These are phyloP conservation scores for Sphaerulina musiva DNA, from an alignment of 2,329 filamentous ascomycete species.

Conservation along the genomic window DNA sequence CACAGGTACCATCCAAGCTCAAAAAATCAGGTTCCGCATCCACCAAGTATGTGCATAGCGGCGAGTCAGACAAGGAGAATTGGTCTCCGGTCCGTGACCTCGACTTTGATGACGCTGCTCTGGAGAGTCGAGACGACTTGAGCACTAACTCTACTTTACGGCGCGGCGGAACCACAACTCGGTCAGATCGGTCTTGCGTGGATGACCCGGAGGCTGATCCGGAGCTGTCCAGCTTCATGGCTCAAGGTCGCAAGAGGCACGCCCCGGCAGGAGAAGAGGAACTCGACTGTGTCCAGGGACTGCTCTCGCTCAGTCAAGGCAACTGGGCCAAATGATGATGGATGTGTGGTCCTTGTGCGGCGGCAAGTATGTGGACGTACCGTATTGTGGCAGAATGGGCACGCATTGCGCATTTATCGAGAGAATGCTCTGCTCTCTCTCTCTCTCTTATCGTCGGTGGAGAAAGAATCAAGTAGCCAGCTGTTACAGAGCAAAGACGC, in stretches of 20 bases:
- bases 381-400: not conserved
- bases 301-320: constrained; percentile 84
- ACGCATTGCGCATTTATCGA: not conserved
- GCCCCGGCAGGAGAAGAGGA: constrained; percentile 51
- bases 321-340: constrained; percentile 53
- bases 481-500: not conserved
- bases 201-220: constrained; percentile 47
- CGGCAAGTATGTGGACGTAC: not conserved
- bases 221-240: constrained; percentile 70
- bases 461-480: not conserved
- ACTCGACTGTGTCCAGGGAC: constrained; percentile 80
- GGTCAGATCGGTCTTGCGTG: constrained; percentile 23
- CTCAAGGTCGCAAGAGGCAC: constrained; percentile 40
- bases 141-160: not conserved
- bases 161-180: not conserved
- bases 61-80: constrained; percentile 94
- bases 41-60: constrained; percentile 46
- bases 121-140: not conserved
- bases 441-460: not conserved
- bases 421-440: not conserved
- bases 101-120: not conserved
- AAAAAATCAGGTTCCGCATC: constrained; percentile 29
- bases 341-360: not conserved
- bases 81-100: constrained; percentile 55
- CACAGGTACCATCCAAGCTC: constrained; percentile 16